These are phyloP conservation scores for Candida caryicola DNA, from an alignment of 805 yeast genomes.

Conservation along the genomic window DNA sequence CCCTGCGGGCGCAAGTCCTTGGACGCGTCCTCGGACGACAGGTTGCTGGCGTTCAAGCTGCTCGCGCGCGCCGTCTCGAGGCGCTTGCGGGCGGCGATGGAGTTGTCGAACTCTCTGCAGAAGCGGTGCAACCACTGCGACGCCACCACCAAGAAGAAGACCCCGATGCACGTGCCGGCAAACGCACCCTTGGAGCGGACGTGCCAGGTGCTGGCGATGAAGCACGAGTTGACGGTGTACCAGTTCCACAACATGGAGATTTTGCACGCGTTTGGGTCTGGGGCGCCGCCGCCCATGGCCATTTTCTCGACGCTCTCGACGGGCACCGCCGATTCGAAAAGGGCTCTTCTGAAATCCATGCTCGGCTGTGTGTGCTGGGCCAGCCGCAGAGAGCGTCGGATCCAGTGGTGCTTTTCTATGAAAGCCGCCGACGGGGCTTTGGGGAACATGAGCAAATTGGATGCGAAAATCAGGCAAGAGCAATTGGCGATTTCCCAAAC, in stretches of 20 bases:
- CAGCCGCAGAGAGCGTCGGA: too few species aligned
- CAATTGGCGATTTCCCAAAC: too few species aligned
- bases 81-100: conserved; percentile 24
- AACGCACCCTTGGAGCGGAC: conserved; percentile 55
- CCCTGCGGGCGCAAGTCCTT: not conserved
- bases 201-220: conserved; percentile 63
- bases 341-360: too few species aligned
- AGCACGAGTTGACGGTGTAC: conserved; percentile 66
- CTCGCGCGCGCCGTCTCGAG: not conserved
- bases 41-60: not conserved
- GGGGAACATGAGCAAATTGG: not conserved
- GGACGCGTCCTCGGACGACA: not conserved
- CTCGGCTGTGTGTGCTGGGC: too few species aligned
- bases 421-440: too few species aligned
- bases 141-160: conserved; percentile 54
- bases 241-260: conserved; percentile 70
- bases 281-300: conserved; percentile 6
- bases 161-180: conserved; percentile 76
- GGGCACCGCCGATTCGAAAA: too few species aligned
- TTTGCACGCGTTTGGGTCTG: conserved; percentile 21
- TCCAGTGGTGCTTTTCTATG: too few species aligned
- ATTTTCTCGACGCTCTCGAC: not conserved
- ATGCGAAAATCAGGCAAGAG: too few species aligned
- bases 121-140: conserved; percentile 57
- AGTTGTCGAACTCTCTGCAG: conserved; percentile 49